phyloP scores from a whole-genome alignment of 495 filamentous ascomycete species.

The Xylaria acuta region DNA sequence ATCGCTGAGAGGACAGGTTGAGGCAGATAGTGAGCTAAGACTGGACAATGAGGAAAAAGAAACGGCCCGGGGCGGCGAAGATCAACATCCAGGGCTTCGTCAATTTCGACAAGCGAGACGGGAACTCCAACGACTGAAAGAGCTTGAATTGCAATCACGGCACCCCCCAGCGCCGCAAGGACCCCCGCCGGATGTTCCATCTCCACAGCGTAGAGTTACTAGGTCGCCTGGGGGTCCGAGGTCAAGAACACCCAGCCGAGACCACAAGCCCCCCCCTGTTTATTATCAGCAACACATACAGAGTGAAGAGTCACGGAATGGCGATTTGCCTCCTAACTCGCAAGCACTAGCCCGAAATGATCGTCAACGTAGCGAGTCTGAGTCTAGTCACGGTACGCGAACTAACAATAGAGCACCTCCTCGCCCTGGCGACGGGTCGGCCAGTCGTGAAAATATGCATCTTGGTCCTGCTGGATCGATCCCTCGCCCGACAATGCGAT shows the following conservation, averaged over 20 bases:
- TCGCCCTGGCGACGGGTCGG: conserved; percentile 47
- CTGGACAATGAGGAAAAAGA: conserved; percentile 37
- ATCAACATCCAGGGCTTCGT: conserved; percentile 50
- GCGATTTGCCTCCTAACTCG: conserved; percentile 36
- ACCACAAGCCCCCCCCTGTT: conserved; percentile 52
- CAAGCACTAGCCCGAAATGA: conserved; percentile 43
- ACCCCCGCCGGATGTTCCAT: conserved; percentile 31
- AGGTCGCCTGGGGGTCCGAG: conserved; percentile 37
- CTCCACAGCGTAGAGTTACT: conserved; percentile 37
- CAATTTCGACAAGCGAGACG: conserved; percentile 60
- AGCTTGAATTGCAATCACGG: conserved; percentile 49
- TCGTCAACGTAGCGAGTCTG: conserved; percentile 67
- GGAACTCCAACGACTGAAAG: conserved; percentile 59
- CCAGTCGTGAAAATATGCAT: conserved; percentile 37
- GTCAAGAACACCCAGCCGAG: conserved; percentile 52
- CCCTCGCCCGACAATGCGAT: conserved; percentile 44
- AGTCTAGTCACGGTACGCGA: conserved; percentile 56
- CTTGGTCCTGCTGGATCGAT: conserved; percentile 37
- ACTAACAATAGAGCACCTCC: conserved; percentile 57
- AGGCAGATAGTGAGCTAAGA: conserved; percentile 23
- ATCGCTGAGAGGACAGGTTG: conserved; percentile 53
- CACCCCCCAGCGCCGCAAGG: conserved; percentile 39
- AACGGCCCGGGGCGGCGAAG: conserved; percentile 23
- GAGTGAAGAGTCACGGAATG: conserved; percentile 42
- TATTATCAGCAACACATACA: conserved; percentile 48